Evolutionary conservation across 306 rosid species (phyloP).

Genomic region (Rubus idaeus): DNA sequence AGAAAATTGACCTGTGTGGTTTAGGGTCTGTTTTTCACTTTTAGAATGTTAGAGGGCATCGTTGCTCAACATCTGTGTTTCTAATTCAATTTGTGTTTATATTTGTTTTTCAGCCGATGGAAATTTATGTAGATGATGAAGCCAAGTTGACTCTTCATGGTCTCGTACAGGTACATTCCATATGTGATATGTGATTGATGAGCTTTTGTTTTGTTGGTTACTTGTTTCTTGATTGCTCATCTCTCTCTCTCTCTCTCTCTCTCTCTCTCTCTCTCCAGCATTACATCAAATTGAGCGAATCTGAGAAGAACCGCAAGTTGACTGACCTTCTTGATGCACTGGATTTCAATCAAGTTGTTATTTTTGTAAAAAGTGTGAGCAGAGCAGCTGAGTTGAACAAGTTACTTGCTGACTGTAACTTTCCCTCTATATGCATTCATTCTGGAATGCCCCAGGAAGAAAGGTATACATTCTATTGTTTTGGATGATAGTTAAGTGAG

Average conservation of each 20-base stretch:
- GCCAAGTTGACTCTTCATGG: slow-evolving; percentile 84
- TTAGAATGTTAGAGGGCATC: not conserved
- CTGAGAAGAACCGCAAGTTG: slow-evolving; percentile 74
- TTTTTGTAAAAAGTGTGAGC: slow-evolving; percentile 71
- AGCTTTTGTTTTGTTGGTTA: not conserved
- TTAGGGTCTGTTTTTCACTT: not conserved
- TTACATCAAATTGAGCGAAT: slow-evolving; percentile 62
- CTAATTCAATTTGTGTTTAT: slow-evolving; percentile 4
- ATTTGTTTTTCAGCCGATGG: slow-evolving; percentile 65
- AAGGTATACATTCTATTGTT: slow-evolving; percentile 38
- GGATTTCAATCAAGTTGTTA: slow-evolving; percentile 78
- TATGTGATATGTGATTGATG: not conserved
- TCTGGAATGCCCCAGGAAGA: slow-evolving; percentile 88
- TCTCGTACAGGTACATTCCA: slow-evolving; percentile 57
- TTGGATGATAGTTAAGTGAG: not conserved
- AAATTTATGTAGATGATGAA: slow-evolving; percentile 76
- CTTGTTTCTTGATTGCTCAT: slow-evolving; percentile 15
- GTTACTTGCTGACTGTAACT: slow-evolving; percentile 70
- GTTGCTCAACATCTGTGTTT: not conserved
- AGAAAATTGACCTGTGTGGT: not conserved
- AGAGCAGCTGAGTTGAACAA: slow-evolving; percentile 75
- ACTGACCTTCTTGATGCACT: slow-evolving; percentile 81
- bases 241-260: not conserved
- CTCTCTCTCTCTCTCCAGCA: slow-evolving; percentile 35
- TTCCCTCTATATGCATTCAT: slow-evolving; percentile 75